Evolutionary conservation across 2,329 filamentous ascomycete species (phyloP).

Genomic region (Trichoderma lentiforme): DNA sequence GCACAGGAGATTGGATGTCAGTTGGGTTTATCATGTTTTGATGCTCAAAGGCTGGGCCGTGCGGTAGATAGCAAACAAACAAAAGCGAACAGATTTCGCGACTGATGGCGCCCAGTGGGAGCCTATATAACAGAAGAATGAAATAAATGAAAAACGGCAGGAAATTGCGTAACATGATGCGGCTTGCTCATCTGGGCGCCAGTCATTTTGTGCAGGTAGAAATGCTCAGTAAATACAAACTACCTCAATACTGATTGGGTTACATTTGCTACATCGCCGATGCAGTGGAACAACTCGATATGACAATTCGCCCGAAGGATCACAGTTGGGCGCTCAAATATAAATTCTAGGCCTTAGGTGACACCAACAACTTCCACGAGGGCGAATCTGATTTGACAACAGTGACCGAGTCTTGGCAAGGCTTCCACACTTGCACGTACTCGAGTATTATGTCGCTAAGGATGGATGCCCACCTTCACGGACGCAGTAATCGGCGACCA

Average conservation of each 20-base stretch:
- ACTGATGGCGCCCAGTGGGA: background rate
- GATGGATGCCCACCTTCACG: background rate
- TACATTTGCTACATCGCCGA: background rate
- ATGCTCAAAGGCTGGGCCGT: background rate
- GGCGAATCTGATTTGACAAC: background rate
- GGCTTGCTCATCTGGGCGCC: background rate
- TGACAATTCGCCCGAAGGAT: background rate
- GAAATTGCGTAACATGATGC: background rate
- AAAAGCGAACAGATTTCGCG: background rate
- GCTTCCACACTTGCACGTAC: background rate
- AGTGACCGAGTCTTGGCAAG: background rate
- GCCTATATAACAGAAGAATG: background rate
- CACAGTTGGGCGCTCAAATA: background rate
- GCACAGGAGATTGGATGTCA: background rate
- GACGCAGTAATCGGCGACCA: background rate
- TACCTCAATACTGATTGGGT: background rate
- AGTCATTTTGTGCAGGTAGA: background rate
- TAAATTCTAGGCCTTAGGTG: background rate
- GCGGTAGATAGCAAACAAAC: background rate
- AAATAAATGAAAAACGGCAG: background rate
- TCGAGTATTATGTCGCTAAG: too few species aligned
- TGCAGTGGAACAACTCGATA: background rate
- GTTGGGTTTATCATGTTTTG: background rate
- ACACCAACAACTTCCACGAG: background rate
- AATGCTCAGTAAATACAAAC: background rate